A percentile compares a stretch with the other conserved stretches of the same genome.
Evolutionary conservation across 169 alveolate genomes (phyloP).

Genomic region (Plasmodium inui): DNA sequence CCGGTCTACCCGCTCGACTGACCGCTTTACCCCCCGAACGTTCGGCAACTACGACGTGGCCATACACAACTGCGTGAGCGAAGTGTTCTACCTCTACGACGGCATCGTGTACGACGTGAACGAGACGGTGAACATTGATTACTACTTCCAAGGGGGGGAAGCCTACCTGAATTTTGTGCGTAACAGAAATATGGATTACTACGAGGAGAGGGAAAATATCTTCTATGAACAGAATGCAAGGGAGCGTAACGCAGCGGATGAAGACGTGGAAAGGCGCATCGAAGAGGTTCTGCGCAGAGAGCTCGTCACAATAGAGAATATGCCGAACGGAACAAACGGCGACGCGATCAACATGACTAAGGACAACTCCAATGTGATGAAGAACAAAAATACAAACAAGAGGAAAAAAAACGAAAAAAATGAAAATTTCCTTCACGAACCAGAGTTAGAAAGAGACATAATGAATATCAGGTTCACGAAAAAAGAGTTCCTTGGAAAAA

Average conservation of each 20-base stretch:
- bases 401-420: constrained; percentile 66
- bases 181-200: not conserved
- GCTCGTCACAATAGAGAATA: not conserved
- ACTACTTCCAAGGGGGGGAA: constrained; percentile 12
- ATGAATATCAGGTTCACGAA: constrained; percentile 48
- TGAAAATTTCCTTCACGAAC: constrained; percentile 35
- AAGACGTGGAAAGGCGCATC: not conserved
- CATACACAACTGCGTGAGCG: constrained; percentile 53
- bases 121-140: constrained; percentile 33
- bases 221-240: not conserved
- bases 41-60: constrained; percentile 8
- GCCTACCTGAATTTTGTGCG: constrained; percentile 33
- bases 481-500: constrained; percentile 20
- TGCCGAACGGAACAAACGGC: not conserved
- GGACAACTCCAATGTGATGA: constrained; percentile 7
- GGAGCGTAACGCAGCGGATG: not conserved
- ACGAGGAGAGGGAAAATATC: constrained; percentile 15
- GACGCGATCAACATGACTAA: not conserved
- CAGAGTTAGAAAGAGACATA: constrained; percentile 70
- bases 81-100: constrained; percentile 41
- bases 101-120: constrained; percentile 42
- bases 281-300: not conserved
- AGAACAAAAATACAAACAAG: constrained; percentile 42
- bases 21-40: not conserved
- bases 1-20: too few species aligned